Conservation (phyloP, 805 yeast species). For the Wickerhamiella occidentalis region DNA sequence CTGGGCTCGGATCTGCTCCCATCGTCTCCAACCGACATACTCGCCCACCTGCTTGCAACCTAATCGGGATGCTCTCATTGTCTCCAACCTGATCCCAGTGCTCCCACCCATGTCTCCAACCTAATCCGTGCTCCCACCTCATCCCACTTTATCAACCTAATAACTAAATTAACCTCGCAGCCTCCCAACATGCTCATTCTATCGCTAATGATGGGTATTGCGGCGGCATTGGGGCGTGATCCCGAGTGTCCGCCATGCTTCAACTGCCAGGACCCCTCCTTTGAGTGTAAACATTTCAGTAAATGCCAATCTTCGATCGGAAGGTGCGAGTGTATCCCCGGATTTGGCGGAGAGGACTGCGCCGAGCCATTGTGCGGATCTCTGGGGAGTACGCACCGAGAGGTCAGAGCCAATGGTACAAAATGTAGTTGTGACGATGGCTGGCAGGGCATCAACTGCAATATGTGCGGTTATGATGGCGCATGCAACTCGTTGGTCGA, state of each 20-base stretch:
- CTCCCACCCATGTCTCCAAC: not conserved
- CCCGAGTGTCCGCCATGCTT: constrained; percentile 49
- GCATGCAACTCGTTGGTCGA: constrained; percentile 79
- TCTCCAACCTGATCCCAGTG: not conserved
- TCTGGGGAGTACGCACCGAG: constrained; percentile 56
- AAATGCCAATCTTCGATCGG: constrained; percentile 82
- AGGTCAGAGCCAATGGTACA: constrained; percentile 36
- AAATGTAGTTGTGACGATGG: constrained; percentile 69
- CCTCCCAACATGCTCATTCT: not conserved
- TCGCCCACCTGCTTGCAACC: no score
- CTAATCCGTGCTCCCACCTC: not conserved
- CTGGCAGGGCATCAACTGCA: constrained; percentile 93
- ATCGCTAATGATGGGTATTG: not conserved
- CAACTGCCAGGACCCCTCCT: constrained; percentile 87
- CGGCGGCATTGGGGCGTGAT: not conserved
- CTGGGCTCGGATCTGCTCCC: no score
- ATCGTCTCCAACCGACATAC: no score
- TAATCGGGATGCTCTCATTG: not conserved
- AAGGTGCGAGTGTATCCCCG: constrained; percentile 80
- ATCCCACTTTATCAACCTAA: not conserved
- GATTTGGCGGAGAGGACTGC: constrained; percentile 92
- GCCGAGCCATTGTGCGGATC: constrained; percentile 80
- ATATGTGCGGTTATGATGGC: constrained; percentile 54
- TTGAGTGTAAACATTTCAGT: constrained; percentile 81
- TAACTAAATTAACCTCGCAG: no score